Percentiles rank a stretch among this genome's conserved stretches.
phyloP scores from a whole-genome alignment of 2,329 filamentous ascomycete species.

The Periglandula ipomoeae region DNA sequence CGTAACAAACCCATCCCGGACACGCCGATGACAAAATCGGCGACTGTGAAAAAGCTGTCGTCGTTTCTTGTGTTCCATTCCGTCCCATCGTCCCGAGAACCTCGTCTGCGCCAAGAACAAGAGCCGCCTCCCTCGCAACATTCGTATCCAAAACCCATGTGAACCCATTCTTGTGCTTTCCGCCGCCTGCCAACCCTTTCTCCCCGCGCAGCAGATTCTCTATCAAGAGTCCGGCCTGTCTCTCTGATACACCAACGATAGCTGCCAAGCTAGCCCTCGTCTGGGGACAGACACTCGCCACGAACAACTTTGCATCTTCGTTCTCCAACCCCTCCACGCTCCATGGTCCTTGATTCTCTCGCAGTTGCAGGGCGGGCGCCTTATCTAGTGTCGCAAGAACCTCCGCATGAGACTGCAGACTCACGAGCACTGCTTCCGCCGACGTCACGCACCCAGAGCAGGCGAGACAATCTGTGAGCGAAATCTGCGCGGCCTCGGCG shows the following conservation, averaged over 20 bases:
- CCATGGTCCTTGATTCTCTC: slow-evolving; percentile 12
- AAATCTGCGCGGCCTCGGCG: slow-evolving; percentile 76
- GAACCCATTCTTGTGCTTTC: slow-evolving; percentile 67
- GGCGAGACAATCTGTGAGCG: slow-evolving; percentile 91
- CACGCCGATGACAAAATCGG: slow-evolving; percentile 83
- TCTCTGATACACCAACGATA: slow-evolving; percentile 64
- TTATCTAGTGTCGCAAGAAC: slow-evolving; percentile 75
- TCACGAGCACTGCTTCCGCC: slow-evolving; percentile 93
- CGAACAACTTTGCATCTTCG: slow-evolving; percentile 64
- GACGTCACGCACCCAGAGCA: slow-evolving; percentile 97
- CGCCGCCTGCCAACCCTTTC: slow-evolving; percentile 59
- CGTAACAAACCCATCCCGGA: slow-evolving; percentile 97
- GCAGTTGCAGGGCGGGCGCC: slow-evolving; percentile 39
- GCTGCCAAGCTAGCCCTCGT: slow-evolving; percentile 81
- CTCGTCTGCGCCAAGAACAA: slow-evolving; percentile 73
- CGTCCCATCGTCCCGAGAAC: slow-evolving; percentile 41
- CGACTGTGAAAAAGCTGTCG: slow-evolving; percentile 18
- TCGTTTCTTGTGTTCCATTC: slow-evolving; percentile 14
- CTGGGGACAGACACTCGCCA: slow-evolving; percentile 90
- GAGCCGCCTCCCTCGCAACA: slow-evolving; percentile 66
- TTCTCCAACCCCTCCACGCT: slow-evolving; percentile 44
- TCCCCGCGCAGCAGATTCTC: slow-evolving; percentile 64
- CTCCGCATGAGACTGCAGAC: slow-evolving; percentile 86
- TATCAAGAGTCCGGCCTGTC: slow-evolving; percentile 72
- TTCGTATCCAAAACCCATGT: slow-evolving; percentile 90